Evolutionary conservation across 306 rosid species (phyloP).

Genomic region (Crotalaria pallida): DNA sequence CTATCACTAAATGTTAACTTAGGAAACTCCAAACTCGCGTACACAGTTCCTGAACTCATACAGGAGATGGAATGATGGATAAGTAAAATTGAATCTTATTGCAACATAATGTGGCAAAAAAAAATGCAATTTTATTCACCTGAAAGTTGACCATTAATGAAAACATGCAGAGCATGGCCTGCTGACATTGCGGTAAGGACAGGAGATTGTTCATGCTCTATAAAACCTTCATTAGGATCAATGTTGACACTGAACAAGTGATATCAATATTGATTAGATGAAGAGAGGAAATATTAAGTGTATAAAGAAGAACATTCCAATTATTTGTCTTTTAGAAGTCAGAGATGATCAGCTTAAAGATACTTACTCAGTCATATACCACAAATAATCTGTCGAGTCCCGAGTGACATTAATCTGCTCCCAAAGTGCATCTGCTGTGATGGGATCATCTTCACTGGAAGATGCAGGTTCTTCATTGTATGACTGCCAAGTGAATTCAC

Average conservation of each 20-base stretch:
- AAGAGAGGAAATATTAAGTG: neutral
- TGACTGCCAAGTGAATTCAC: constrained; percentile 63
- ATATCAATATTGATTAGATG: constrained; percentile 3
- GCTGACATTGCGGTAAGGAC: constrained; percentile 72
- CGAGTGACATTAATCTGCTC: constrained; percentile 76
- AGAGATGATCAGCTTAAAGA: neutral
- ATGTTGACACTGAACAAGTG: constrained; percentile 57
- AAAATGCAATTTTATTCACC: constrained; percentile 39
- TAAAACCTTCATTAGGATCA: constrained; percentile 61
- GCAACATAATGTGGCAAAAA: neutral
- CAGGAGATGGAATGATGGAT: constrained; percentile 5
- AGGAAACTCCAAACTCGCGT: constrained; percentile 51
- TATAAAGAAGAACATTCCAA: constrained; percentile 12
- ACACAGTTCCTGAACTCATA: constrained; percentile 58
- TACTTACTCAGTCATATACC: constrained; percentile 98
- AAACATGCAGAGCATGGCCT: constrained; percentile 89
- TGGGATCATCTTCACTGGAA: constrained; percentile 38
- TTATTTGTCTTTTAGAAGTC: neutral
- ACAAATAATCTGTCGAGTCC: constrained; percentile 84
- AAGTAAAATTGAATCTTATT: constrained; percentile 10
- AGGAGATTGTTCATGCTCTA: constrained; percentile 61
- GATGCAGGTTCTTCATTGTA: constrained; percentile 71
- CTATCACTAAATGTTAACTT: constrained; percentile 54
- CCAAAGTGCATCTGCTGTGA: constrained; percentile 48
- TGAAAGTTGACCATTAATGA: constrained; percentile 79